Evolutionary conservation across 2,329 filamentous ascomycete genomes (phyloP).

Genomic region (Endocalyx cinctus): DNA sequence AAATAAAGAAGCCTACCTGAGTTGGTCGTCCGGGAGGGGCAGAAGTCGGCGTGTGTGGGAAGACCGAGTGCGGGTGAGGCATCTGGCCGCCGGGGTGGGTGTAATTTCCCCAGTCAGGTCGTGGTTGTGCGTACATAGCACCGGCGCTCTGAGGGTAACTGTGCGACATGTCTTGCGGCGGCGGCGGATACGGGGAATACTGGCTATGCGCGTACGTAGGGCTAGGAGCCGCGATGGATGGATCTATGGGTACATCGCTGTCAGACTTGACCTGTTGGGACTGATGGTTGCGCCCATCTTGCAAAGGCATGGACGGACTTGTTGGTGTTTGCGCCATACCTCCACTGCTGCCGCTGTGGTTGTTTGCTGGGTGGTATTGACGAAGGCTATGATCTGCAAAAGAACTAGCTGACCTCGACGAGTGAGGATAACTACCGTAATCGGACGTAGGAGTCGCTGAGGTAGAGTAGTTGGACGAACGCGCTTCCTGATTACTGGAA

Average conservation of each 20-base stretch:
- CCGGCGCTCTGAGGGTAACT: constrained; percentile 61
- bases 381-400: constrained; percentile 87
- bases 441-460: constrained; percentile 84
- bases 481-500: constrained; percentile 74
- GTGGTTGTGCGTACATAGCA: constrained; percentile 62
- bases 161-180: constrained; percentile 81
- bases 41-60: constrained; percentile 51
- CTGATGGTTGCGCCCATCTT: constrained; percentile 76
- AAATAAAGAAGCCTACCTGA: constrained; percentile 59
- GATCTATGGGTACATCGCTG: constrained; percentile 98
- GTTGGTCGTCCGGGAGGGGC: constrained; percentile 51
- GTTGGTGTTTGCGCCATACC: constrained; percentile 95
- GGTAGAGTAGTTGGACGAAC: constrained; percentile 65
- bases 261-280: constrained; percentile 83
- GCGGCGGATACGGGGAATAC: constrained; percentile 82
- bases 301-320: constrained; percentile 92
- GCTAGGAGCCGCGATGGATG: constrained; percentile 89
- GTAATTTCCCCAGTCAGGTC: constrained; percentile 73
- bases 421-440: constrained; percentile 72
- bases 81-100: constrained; percentile 46
- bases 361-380: constrained; percentile 74
- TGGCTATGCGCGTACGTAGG: constrained; percentile 80
- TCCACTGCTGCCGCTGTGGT: constrained; percentile 67
- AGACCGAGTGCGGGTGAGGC: constrained; percentile 49
- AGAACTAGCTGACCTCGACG: constrained; percentile 69